Evolutionary conservation across 768 basidiomycete species (phyloP).

Genomic region (Lanmaoa rubissima): DNA sequence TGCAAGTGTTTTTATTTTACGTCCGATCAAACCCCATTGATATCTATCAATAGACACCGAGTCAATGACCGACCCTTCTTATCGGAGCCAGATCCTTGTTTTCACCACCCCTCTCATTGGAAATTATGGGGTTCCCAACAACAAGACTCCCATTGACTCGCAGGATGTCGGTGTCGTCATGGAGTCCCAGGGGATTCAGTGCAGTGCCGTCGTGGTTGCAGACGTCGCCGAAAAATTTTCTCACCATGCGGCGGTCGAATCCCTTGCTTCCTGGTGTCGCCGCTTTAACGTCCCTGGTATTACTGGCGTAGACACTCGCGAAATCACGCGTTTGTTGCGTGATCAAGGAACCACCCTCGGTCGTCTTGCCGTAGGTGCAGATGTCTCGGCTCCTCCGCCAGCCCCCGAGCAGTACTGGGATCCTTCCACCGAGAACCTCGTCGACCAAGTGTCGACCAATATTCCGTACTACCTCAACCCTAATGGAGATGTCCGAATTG

Average conservation of each 20-base stretch:
- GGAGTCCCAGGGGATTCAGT: conserved; percentile 88
- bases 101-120: conserved; percentile 99
- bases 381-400: conserved; percentile 61
- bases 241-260: conserved; percentile 92
- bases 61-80: conserved; percentile 99
- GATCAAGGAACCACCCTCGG: conserved; percentile 98
- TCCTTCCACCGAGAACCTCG: conserved; percentile 87
- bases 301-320: conserved; percentile 96
- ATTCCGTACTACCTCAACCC: conserved; percentile 84
- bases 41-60: conserved; percentile 75
- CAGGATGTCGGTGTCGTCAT: conserved; percentile 84
- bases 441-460: conserved; percentile 89
- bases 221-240: conserved; percentile 95
- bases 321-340: conserved; percentile 89
- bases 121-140: conserved; percentile 94
- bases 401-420: conserved; percentile 82
- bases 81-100: conserved; percentile 96
- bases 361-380: conserved; percentile 79
- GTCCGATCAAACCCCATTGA: conserved; percentile 7
- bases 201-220: conserved; percentile 87
- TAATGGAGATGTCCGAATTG: conserved; percentile 84
- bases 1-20: conserved; percentile 51
- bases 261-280: conserved; percentile 89
- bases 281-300: conserved; percentile 89
- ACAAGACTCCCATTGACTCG: conserved; percentile 67